Evolutionary conservation across 2,329 filamentous ascomycete species (phyloP), one percentile per base, ranked within the genome.

Genomic region (Apiospora arundinis): DNA sequence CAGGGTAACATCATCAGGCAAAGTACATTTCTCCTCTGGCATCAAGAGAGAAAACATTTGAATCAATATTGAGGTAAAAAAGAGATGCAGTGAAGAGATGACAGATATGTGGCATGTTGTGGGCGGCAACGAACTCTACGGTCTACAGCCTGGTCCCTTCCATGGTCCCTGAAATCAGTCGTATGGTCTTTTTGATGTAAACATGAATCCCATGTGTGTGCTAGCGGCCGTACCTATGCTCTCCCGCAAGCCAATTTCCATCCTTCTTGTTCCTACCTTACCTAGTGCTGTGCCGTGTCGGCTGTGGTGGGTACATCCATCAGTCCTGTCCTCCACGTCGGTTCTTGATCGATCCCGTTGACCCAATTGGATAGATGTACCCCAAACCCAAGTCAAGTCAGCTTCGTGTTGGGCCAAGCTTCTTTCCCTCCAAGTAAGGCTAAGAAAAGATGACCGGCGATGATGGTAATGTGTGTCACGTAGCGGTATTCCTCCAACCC

Each of bases 391-490:
- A 46, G 18, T 18, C 12, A 60, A 37, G 28, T 8, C 52, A 16
- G 37, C 16, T 60, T 60, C 52, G 52, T 32, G 25, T 60, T 21
- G 52, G 52, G 16, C 7, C 28, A 32, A 60, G 52, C 52, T n/a
- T 63, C 32, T 63, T 16, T 52, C 23, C 23, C 28, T 12, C 56
- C 32, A 40, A 40, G 32, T 40, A 63, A 40, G 12, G 8, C 12
- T 28, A 18, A 63, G 23, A 7, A 28, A 40, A 63, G 32, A 32
- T 63, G 56, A 63, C 32, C 18, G 14, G 32, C 18, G 21, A 63
- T 63, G 28, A 56, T 40, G 32, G 56, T 9, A n/a, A 16, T 12
- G 52, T 18, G 56, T 63, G 56, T 63, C 56, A 63, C 56, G 56
- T 63, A 63, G 56, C 21, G 56, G 25, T 5, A 46, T 42, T 14